These are phyloP conservation scores for Diaporthe sp. DNA, from an alignment of 2,329 filamentous ascomycete genomes.

Conservation along the genomic window DNA sequence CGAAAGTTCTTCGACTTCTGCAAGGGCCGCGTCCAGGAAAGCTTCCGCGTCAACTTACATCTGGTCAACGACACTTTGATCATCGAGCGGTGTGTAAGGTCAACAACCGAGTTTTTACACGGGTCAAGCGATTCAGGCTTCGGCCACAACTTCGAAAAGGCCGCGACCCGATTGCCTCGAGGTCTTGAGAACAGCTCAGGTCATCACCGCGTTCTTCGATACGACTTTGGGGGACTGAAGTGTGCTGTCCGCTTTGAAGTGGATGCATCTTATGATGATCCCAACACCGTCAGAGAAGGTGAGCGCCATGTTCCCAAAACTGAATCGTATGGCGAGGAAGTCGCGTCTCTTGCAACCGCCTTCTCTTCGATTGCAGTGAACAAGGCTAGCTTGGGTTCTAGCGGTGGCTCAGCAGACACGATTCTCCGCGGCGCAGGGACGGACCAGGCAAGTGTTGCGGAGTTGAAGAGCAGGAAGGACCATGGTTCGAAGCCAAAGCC, in stretches of 20 bases:
- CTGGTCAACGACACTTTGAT: slow-evolving; percentile 29
- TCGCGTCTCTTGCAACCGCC: neutral
- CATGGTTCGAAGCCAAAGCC: neutral
- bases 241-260: slow-evolving; percentile 30
- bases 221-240: slow-evolving; percentile 26
- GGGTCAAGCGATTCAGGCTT: neutral
- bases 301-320: neutral
- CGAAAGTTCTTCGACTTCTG: slow-evolving; percentile 47
- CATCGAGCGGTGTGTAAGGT: slow-evolving; percentile 25
- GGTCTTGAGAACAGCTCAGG: slow-evolving; percentile 4
- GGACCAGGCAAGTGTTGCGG: slow-evolving; percentile 42
- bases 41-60: slow-evolving; percentile 26
- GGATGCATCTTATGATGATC: slow-evolving; percentile 12
- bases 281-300: neutral
- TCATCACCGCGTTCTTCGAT: slow-evolving; percentile 30
- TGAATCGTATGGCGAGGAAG: neutral
- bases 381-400: neutral
- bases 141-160: slow-evolving; percentile 26
- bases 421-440: slow-evolving; percentile 33
- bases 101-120: neutral
- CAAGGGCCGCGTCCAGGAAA: neutral
- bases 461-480: slow-evolving; percentile 44
- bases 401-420: neutral
- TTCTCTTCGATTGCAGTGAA: neutral
- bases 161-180: neutral